A percentile compares a stretch with the other conserved stretches of the same genome.
These are phyloP conservation scores for Solanum bulbocastanum DNA, from an alignment of 257 asterid species.

Conservation along the genomic window DNA sequence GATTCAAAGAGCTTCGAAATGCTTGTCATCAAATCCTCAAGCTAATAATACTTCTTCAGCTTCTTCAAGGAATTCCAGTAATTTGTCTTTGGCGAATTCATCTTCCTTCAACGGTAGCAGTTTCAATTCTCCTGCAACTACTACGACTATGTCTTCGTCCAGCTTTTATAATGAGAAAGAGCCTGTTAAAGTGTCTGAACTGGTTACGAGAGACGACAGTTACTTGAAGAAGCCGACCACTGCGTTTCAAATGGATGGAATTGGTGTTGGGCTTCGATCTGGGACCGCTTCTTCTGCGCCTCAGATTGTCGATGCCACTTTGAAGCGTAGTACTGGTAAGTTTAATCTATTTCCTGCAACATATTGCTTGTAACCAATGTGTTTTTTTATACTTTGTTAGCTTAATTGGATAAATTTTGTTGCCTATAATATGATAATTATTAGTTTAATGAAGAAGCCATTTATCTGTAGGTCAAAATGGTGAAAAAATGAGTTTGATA, in stretches of 20 bases:
- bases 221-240: slow-evolving; percentile 49
- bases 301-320: slow-evolving; percentile 54
- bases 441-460: not conserved
- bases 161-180: slow-evolving; percentile 43
- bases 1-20: slow-evolving; percentile 7
- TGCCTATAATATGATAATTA: not conserved
- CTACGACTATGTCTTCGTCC: not conserved
- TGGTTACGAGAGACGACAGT: slow-evolving; percentile 51
- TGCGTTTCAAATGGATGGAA: slow-evolving; percentile 27
- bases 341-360: not conserved
- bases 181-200: slow-evolving; percentile 26
- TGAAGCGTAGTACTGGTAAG: slow-evolving; percentile 51
- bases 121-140: slow-evolving; percentile 28
- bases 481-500: slow-evolving; percentile 66
- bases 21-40: not conserved
- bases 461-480: slow-evolving; percentile 53
- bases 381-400: not conserved
- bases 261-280: slow-evolving; percentile 24
- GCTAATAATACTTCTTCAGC: not conserved
- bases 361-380: not conserved
- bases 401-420: not conserved
- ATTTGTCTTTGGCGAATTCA: slow-evolving; percentile 14
- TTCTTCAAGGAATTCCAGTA: not conserved
- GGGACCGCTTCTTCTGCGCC: slow-evolving; percentile 25
- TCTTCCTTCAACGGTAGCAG: slow-evolving; percentile 32